A percentile compares a stretch with the other conserved stretches of the same genome.
These are phyloP conservation scores for Penicillium sp. DNA, from an alignment of 2,329 filamentous ascomycete species.

Conservation along the genomic window DNA sequence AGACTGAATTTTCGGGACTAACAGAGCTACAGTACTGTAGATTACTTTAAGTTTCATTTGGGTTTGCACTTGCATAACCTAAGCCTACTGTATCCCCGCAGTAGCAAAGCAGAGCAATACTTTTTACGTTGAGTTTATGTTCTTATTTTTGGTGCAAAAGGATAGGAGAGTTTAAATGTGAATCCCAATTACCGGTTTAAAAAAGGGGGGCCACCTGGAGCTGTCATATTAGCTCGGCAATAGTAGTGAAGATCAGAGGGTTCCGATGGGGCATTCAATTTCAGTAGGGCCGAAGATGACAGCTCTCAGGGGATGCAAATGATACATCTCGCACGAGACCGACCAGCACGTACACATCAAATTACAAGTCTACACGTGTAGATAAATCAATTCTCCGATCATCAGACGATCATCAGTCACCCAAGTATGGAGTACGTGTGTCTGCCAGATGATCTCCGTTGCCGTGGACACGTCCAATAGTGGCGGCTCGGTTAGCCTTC, in stretches of 20 bases:
- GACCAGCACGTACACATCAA: not conserved
- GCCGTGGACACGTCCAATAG: not conserved
- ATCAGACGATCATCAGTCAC: no score
- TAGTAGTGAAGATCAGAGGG: conserved; percentile 1
- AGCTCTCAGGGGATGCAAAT: conserved; percentile 4
- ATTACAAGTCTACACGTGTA: not conserved
- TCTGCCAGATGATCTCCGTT: not conserved
- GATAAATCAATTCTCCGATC: not conserved
- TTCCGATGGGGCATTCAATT: conserved; percentile 5
- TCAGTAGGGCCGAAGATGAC: conserved; percentile 10
- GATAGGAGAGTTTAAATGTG: not conserved
- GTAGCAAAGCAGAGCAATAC: not conserved
- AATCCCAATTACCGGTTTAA: not conserved
- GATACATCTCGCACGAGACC: not conserved
- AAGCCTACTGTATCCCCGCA: not conserved
- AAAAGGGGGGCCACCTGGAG: not conserved
- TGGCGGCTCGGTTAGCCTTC: not conserved
- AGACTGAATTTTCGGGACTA: not conserved
- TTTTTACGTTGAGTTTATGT: not conserved
- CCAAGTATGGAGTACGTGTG: not conserved
- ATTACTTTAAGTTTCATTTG: not conserved
- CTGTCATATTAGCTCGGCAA: conserved; percentile 6
- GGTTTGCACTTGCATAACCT: not conserved
- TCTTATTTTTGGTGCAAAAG: not conserved
- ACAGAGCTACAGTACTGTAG: not conserved